phyloP scores from a whole-genome alignment of 352 stramenopile species.

The Pythium insidiosum region DNA sequence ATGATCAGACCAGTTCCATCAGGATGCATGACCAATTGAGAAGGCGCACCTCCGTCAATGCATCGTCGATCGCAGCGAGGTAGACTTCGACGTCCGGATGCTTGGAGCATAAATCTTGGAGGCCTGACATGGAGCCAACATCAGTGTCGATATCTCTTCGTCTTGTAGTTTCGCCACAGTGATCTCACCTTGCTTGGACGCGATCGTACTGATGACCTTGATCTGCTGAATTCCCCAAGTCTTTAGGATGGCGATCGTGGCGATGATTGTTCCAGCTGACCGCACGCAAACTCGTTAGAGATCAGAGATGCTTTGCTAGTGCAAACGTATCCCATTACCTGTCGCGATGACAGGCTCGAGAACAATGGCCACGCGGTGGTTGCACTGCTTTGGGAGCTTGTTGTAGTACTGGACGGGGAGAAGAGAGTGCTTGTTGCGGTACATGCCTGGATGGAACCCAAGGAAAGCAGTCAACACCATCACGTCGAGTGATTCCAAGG shows the following conservation, averaged over 20 bases:
- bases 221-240: slow-evolving; percentile 92
- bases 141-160: no score
- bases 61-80: slow-evolving; percentile 68
- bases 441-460: slow-evolving; percentile 46
- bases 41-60: slow-evolving; percentile 46
- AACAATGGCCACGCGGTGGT: slow-evolving; percentile 91
- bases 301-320: no score
- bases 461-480: not conserved
- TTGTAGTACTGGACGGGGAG: slow-evolving; percentile 99
- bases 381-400: slow-evolving; percentile 93
- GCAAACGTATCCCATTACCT: slow-evolving; percentile 29
- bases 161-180: no score
- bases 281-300: no score
- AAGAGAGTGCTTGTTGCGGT: slow-evolving; percentile 86
- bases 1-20: not conserved
- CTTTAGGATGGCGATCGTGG: slow-evolving; percentile 94
- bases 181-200: slow-evolving; percentile 85
- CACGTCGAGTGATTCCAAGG: no score
- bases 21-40: not conserved
- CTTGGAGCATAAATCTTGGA: slow-evolving; percentile 73
- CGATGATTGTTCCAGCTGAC: slow-evolving; percentile 90
- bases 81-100: slow-evolving; percentile 76
- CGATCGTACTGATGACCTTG: slow-evolving; percentile 92
- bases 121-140: slow-evolving; percentile 15
- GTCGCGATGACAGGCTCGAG: slow-evolving; percentile 97